Evolutionary conservation across 2,329 filamentous ascomycete genomes (phyloP).

Genomic region (Stagonosporopsis cucurbitacearum): DNA sequence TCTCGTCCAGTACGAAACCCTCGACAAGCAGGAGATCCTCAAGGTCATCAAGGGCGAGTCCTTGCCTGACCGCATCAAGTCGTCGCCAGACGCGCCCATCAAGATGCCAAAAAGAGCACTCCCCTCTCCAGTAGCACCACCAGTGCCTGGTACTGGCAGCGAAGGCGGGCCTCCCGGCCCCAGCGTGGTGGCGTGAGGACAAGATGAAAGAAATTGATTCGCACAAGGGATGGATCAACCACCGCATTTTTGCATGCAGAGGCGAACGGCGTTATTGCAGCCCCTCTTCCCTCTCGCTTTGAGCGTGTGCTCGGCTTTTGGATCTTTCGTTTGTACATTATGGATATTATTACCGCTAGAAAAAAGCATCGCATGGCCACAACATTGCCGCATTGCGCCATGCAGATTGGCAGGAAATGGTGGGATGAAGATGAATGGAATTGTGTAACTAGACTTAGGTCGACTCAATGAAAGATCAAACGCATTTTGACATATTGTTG

Average conservation of each 20-base stretch:
- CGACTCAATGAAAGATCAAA: conserved; percentile 6
- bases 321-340: conserved; percentile 20
- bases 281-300: conserved; percentile 20
- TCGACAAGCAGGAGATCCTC: conserved; percentile 87
- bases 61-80: conserved; percentile 70
- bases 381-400: not conserved
- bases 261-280: conserved; percentile 19
- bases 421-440: too few relatives aligned
- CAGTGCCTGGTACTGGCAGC: conserved; percentile 24
- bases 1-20: conserved; percentile 90
- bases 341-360: conserved; percentile 7
- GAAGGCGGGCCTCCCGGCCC: conserved; percentile 11
- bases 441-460: conserved; percentile 12
- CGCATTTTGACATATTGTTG: not conserved
- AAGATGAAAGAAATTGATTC: not conserved
- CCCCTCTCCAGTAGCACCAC: conserved; percentile 27
- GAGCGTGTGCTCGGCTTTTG: conserved; percentile 3
- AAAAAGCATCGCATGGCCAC: conserved; percentile 10
- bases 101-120: conserved; percentile 66
- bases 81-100: conserved; percentile 65
- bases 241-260: conserved; percentile 19
- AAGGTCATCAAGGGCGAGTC: conserved; percentile 88
- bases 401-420: not conserved
- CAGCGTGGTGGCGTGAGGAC: conserved; percentile 8
- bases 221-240: not conserved